Evolutionary conservation across 1,284 basidiomycete genomes (phyloP).

Genomic region (Bondarzewia mesenterica): DNA sequence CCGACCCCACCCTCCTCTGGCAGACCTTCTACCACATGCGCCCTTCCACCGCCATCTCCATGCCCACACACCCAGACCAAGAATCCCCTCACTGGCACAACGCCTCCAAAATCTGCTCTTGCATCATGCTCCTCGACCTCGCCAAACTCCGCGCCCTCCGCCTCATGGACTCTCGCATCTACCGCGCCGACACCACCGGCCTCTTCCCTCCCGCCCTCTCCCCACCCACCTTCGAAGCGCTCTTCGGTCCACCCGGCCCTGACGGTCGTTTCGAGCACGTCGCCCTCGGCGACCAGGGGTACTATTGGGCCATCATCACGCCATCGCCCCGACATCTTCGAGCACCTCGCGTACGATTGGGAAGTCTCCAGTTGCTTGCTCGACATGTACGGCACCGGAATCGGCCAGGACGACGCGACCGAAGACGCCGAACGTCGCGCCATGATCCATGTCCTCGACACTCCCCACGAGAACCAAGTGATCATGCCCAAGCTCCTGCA

Average conservation of each 20-base stretch:
- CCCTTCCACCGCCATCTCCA: conserved; percentile 29
- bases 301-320: conserved; percentile 45
- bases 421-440: conserved; percentile 25
- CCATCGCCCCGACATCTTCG: conserved; percentile 30
- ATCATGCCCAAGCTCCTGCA: conserved; percentile 39
- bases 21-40: conserved; percentile 27
- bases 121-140: conserved; percentile 42
- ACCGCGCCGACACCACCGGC: conserved; percentile 23
- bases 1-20: conserved; percentile 38
- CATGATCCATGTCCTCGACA: conserved; percentile 28
- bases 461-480: conserved; percentile 29
- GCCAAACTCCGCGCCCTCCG: conserved; percentile 32
- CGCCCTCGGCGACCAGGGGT: conserved; percentile 41
- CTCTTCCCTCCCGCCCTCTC: conserved; percentile 25
- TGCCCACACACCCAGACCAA: conserved; percentile 37
- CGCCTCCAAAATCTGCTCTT: conserved; percentile 40
- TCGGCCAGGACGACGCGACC: conserved; percentile 30
- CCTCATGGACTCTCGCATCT: conserved; percentile 38
- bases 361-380: conserved; percentile 40
- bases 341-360: conserved; percentile 36
- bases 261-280: conserved; percentile 33
- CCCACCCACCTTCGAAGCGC: conserved; percentile 32
- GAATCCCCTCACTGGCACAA: conserved; percentile 31
- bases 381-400: conserved; percentile 34
- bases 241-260: conserved; percentile 33